Conservation (phyloP, 257 asterid species). For the Fraxinus cuspidata region DNA sequence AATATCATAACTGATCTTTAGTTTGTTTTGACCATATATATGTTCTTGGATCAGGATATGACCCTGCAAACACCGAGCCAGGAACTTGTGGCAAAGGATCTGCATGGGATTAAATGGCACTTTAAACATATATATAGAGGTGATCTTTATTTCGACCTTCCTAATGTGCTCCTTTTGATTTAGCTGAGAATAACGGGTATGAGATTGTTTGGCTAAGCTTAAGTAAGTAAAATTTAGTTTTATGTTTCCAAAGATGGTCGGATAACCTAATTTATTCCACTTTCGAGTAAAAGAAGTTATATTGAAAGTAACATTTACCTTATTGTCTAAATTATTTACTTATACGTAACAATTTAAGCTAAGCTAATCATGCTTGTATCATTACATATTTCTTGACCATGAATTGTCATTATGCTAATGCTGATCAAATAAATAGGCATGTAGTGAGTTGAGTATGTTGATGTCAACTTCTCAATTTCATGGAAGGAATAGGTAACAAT, state of each 20-base stretch:
- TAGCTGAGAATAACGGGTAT: neutral
- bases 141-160: slow-evolving; percentile 12
- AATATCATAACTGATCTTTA: neutral
- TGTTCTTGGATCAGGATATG: slow-evolving; percentile 39
- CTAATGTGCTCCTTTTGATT: neutral
- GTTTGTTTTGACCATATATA: neutral
- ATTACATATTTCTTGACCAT: neutral
- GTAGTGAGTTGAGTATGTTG: neutral
- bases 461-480: neutral
- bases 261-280: no score
- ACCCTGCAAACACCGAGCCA: slow-evolving; percentile 53
- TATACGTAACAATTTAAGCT: neutral
- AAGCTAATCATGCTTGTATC: neutral
- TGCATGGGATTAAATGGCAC: slow-evolving; percentile 61
- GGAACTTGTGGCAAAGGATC: slow-evolving; percentile 57
- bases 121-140: slow-evolving; percentile 67
- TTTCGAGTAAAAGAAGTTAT: no score
- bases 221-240: neutral
- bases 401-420: neutral
- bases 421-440: neutral
- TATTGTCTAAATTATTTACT: neutral
- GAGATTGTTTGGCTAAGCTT: neutral
- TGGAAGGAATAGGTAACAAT: neutral
- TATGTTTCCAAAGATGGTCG: neutral
- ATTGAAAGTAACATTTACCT: neutral